Conservation (phyloP, 2,329 filamentous ascomycete genomes). For the Aspergillus niger region DNA sequence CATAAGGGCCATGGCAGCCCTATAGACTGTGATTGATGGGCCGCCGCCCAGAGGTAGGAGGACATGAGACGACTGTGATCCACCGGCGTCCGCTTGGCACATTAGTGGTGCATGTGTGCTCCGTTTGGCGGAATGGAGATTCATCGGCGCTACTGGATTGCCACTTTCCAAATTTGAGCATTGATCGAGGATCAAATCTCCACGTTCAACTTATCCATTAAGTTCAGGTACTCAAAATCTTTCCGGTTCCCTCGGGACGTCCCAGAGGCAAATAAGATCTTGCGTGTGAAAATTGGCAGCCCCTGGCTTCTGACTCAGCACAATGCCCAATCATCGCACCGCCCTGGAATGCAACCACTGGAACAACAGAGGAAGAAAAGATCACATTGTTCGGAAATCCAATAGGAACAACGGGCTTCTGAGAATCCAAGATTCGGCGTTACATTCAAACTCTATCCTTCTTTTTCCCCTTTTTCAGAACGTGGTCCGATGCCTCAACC, state of each 20-base stretch:
- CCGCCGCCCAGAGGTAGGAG: neutral
- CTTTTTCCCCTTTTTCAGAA: neutral
- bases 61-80: neutral
- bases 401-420: neutral
- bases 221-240: neutral
- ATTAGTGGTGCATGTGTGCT: neutral
- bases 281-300: neutral
- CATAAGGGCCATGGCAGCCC: neutral
- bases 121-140: neutral
- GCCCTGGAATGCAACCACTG: neutral
- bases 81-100: neutral
- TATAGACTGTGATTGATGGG: neutral
- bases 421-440: neutral
- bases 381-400: neutral
- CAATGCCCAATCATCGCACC: neutral
- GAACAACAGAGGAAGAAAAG: neutral
- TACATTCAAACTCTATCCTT: neutral
- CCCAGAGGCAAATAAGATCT: neutral
- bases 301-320: neutral
- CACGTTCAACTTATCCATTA: neutral
- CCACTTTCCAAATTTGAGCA: conserved; percentile 2
- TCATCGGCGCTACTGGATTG: neutral
- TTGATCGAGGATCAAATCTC: neutral
- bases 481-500: neutral
- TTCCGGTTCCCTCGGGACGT: neutral